These are phyloP conservation scores for Wickerhamiella brachini DNA, from an alignment of 805 yeast species.

Conservation along the genomic window DNA sequence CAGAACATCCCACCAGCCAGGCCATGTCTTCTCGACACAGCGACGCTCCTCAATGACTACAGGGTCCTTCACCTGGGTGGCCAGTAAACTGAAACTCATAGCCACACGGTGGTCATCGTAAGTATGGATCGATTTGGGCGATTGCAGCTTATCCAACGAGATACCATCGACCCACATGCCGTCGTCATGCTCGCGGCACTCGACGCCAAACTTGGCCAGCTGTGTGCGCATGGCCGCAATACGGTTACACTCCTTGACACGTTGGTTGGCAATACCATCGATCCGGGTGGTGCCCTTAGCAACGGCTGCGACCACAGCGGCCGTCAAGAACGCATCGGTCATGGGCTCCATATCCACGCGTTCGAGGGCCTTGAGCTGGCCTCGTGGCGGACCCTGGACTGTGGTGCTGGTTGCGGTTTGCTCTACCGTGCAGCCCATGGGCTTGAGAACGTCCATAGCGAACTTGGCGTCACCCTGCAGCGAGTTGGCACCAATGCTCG, in stretches of 20 bases:
- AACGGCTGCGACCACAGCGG: constrained; percentile 92
- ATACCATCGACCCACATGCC: constrained; percentile 82
- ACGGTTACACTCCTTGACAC: constrained; percentile 94
- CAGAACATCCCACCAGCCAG: constrained; percentile 98
- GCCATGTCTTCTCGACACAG: constrained; percentile 98
- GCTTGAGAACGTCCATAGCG: constrained; percentile 80
- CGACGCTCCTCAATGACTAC: constrained; percentile 73
- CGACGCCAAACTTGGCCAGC: constrained; percentile 80
- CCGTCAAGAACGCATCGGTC: constrained; percentile 98
- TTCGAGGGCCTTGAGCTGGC: constrained; percentile 58
- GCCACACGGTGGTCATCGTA: constrained; percentile 98
- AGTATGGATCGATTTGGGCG: constrained; percentile 31
- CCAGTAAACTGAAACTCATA: constrained; percentile 84
- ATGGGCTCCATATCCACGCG: constrained; percentile 96
- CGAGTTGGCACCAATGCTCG: constrained; percentile 84
- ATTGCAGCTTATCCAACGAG: constrained; percentile 19
- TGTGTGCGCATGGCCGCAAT: constrained; percentile 88
- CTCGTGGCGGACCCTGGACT: constrained; percentile 66
- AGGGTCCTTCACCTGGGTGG: constrained; percentile 51
- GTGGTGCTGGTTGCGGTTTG: constrained; percentile 83
- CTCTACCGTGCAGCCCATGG: constrained; percentile 86
- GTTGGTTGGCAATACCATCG: constrained; percentile 93
- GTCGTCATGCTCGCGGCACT: constrained; percentile 73
- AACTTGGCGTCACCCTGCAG: constrained; percentile 96
- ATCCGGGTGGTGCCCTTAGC: constrained; percentile 66